Evolutionary conservation across 2,329 filamentous ascomycete genomes (phyloP).

Genomic region (Nannizziopsis barbatae): DNA sequence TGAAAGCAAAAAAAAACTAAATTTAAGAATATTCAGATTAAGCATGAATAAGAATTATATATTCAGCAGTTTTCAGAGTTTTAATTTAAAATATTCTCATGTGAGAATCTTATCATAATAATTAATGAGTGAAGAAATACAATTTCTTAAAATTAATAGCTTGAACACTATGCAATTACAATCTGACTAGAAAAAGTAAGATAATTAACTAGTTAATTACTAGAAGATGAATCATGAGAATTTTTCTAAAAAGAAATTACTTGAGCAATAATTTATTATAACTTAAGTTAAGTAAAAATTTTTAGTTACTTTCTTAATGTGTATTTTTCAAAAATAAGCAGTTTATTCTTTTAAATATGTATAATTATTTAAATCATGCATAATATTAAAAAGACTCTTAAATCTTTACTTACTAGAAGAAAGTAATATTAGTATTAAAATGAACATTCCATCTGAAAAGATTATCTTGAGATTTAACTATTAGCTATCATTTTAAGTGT

Average conservation of each 20-base stretch:
- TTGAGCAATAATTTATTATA: slow-evolving; percentile 2
- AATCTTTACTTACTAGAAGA: too few relatives aligned
- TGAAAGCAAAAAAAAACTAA: neutral
- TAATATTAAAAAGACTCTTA: too few relatives aligned
- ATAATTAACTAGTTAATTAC: neutral
- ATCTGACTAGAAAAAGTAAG: neutral
- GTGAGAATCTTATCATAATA: neutral
- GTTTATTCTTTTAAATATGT: neutral
- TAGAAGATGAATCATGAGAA: neutral
- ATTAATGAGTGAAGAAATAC: neutral
- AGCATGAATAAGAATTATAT: too few relatives aligned
- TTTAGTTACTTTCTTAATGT: neutral
- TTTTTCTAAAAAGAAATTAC: neutral
- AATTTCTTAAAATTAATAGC: neutral
- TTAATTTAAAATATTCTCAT: neutral
- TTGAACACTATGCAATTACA: neutral
- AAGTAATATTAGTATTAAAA: too few relatives aligned
- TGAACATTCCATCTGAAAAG: too few relatives aligned
- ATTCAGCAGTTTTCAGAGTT: neutral
- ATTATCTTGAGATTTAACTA: too few relatives aligned
- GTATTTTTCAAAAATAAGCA: neutral
- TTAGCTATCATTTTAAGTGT: too few relatives aligned
- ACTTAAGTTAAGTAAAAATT: neutral
- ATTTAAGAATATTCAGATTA: too few relatives aligned
- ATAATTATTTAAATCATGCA: too few relatives aligned